Percentiles rank a stretch among this genome's conserved stretches.
Conservation (phyloP, 768 basidiomycete genomes). For the Collybia sp. region DNA sequence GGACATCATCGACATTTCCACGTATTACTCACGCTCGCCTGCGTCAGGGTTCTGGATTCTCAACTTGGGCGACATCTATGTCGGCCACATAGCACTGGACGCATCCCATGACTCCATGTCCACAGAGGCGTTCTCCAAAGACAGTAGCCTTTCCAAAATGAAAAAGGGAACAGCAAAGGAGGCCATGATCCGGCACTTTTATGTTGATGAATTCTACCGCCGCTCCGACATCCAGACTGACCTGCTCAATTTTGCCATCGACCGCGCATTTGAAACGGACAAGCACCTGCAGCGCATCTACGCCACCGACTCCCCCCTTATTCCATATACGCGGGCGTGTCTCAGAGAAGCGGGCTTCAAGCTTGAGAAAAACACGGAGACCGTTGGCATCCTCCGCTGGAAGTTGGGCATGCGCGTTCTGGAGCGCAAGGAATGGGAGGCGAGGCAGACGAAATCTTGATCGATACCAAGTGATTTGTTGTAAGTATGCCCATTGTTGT, state of each 20-base stretch:
- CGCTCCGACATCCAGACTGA: constrained; percentile 56
- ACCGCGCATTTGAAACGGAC: constrained; percentile 48
- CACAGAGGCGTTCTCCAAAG: constrained; percentile 4
- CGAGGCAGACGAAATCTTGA: constrained; percentile 13
- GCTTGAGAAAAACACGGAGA: constrained; percentile 35
- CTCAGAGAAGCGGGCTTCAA: constrained; percentile 47
- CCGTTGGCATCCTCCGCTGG: constrained; percentile 57
- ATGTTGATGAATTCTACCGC: constrained; percentile 63
- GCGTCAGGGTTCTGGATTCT: constrained; percentile 71
- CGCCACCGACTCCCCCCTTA: constrained; percentile 43
- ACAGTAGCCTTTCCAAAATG: constrained; percentile 13
- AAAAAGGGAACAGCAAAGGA: constrained; percentile 33
- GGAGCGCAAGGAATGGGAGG: constrained; percentile 41
- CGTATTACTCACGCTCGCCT: constrained; percentile 55
- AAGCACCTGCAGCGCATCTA: constrained; percentile 39
- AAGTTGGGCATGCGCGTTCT: constrained; percentile 39
- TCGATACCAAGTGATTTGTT: constrained; percentile 2
- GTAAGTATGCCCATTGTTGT: neutral
- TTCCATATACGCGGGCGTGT: constrained; percentile 41
- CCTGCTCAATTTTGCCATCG: constrained; percentile 53
- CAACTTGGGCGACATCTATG: constrained; percentile 49
- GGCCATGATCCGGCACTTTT: constrained; percentile 74
- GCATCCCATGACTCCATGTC: constrained; percentile 40
- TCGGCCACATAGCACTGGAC: constrained; percentile 72
- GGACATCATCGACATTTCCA: constrained; percentile 49